These are phyloP conservation scores for Exophiala lecanii-corni DNA, from an alignment of 2,329 filamentous ascomycete species.

Conservation along the genomic window DNA sequence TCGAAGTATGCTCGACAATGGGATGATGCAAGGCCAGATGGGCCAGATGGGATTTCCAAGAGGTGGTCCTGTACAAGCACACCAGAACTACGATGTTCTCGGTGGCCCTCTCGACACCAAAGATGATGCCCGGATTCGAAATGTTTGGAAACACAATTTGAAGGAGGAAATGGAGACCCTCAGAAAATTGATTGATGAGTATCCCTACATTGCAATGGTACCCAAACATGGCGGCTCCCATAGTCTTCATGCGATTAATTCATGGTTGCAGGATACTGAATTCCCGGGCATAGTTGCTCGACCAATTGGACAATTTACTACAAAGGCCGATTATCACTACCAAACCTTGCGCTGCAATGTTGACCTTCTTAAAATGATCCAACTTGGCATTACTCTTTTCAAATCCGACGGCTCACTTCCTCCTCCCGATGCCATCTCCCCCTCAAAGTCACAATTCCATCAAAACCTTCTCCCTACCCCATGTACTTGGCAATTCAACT, in stretches of 20 bases:
- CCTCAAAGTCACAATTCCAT: constrained; percentile 50
- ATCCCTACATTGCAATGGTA: constrained; percentile 97
- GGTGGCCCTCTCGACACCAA: constrained; percentile 31
- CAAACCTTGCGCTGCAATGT: constrained; percentile 96
- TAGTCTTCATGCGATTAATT: constrained; percentile 16
- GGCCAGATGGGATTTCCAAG: constrained; percentile 84
- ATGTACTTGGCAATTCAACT: constrained; percentile 99
- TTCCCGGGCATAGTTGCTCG: constrained; percentile 96
- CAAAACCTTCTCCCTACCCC: constrained; percentile 53
- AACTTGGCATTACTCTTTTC: constrained; percentile 91
- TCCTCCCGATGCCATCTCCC: constrained; percentile 55
- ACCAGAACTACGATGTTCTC: constrained; percentile 38
- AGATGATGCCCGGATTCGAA: constrained; percentile 76
- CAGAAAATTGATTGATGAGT: constrained; percentile 78
- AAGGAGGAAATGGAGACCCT: constrained; percentile 84
- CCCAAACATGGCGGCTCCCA: constrained; percentile 33
- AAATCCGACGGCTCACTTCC: constrained; percentile 84
- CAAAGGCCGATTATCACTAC: constrained; percentile 97
- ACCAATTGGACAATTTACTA: constrained; percentile 89
- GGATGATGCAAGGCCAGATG: constrained; percentile 74
- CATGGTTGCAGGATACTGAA: constrained; percentile 71
- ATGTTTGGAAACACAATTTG: constrained; percentile 92
- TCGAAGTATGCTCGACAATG: constrained; percentile 40
- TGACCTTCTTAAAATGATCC: constrained; percentile 94
- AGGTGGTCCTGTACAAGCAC: constrained; percentile 61